Evolutionary conservation across 179 eudicot genomes (phyloP).

Genomic region (Actinidia polygama): DNA sequence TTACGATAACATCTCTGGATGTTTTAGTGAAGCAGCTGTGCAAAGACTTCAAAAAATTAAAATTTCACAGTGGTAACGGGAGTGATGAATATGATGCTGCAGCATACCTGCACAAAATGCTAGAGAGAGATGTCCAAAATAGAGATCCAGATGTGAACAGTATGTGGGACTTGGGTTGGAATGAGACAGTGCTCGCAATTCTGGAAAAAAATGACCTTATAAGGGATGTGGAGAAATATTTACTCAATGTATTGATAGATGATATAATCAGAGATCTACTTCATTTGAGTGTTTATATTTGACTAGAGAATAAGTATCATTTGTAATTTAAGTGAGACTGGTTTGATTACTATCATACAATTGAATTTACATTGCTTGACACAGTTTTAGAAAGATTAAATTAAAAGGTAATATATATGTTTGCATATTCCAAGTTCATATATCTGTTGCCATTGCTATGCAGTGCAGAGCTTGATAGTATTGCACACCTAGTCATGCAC

Average conservation of each 20-base stretch:
- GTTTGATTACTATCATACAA: not conserved
- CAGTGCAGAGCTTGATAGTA: no score
- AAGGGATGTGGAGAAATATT: slow-evolving; percentile 56
- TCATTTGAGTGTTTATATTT: slow-evolving; percentile 19
- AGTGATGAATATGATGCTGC: slow-evolving; percentile 43
- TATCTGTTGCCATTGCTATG: not conserved
- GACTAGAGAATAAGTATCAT: not conserved
- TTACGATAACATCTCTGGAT: slow-evolving; percentile 48
- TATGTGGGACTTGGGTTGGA: slow-evolving; percentile 95
- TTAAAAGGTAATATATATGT: not conserved
- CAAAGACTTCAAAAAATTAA: slow-evolving; percentile 58
- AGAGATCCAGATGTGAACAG: slow-evolving; percentile 54
- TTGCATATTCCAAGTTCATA: not conserved
- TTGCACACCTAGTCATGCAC: no score
- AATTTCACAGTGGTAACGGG: slow-evolving; percentile 35
- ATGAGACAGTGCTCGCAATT: slow-evolving; percentile 40
- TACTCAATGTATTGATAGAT: slow-evolving; percentile 60
- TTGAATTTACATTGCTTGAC: not conserved
- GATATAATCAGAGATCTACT: slow-evolving; percentile 56
- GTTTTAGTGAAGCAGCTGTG: slow-evolving; percentile 68
- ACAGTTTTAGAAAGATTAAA: not conserved
- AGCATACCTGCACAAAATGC: slow-evolving; percentile 53
- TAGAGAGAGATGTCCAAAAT: slow-evolving; percentile 62
- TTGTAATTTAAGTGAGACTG: not conserved
- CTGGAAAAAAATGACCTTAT: slow-evolving; percentile 57